These are phyloP conservation scores for Debaryomyces subglobosus DNA, from an alignment of 1,139 yeast species.

Conservation along the genomic window DNA sequence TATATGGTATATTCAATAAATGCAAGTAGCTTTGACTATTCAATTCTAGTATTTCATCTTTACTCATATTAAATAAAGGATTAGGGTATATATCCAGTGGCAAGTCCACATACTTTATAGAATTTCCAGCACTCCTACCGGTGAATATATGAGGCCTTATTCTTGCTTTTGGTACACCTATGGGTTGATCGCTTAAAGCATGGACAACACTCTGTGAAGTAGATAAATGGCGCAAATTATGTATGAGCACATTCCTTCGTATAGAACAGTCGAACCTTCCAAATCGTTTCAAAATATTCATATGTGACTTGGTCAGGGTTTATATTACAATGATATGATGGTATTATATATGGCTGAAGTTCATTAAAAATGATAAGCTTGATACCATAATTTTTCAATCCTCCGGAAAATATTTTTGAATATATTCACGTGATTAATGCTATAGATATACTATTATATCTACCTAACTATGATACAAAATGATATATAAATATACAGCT, in stretches of 20 bases:
- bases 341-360: not conserved
- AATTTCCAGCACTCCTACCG: not conserved
- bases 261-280: not conserved
- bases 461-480: constrained; percentile 1
- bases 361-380: not conserved
- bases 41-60: constrained; percentile 28
- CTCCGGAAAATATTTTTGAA: constrained; percentile 5
- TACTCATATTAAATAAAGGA: constrained; percentile 36
- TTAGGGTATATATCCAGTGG: constrained; percentile 32
- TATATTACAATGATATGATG: not conserved
- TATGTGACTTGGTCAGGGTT: not conserved
- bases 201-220: not conserved
- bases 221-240: not conserved
- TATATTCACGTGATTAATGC: constrained; percentile 5
- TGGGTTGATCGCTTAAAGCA: not conserved
- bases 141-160: constrained; percentile 13
- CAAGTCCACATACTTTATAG: constrained; percentile 8
- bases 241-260: not conserved
- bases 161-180: constrained; percentile 2
- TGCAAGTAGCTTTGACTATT: constrained; percentile 26
- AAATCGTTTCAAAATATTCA: not conserved
- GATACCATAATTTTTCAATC: not conserved
- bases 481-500: not conserved
- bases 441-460: not conserved
- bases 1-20: constrained; percentile 30